Evolutionary conservation across 2,329 filamentous ascomycete species (phyloP).

Genomic region (Monosporascus sp.): DNA sequence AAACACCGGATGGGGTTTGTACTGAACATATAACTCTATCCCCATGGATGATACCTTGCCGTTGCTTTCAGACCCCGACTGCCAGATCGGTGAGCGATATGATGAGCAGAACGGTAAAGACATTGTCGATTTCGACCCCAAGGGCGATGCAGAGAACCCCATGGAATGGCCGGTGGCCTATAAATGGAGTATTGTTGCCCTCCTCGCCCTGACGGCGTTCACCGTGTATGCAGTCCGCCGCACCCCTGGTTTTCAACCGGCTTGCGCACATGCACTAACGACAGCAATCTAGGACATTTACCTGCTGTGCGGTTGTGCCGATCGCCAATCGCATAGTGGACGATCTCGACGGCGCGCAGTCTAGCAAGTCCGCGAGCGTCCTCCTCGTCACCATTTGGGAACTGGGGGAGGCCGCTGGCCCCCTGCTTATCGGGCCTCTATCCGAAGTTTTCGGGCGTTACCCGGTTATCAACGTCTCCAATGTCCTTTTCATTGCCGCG

Average conservation of each 20-base stretch:
- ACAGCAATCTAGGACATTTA: constrained; percentile 41
- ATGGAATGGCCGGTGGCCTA: constrained; percentile 45
- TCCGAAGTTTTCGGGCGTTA: constrained; percentile 56
- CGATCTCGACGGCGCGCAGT: constrained; percentile 35
- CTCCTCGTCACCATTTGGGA: constrained; percentile 69
- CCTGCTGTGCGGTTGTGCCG: constrained; percentile 50
- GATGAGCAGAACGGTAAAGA: constrained; percentile 18
- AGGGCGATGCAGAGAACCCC: constrained; percentile 45
- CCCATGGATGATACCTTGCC: constrained; percentile 31
- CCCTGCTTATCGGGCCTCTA: constrained; percentile 55
- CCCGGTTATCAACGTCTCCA: constrained; percentile 48
- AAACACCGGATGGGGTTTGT: background rate
- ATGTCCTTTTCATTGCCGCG: constrained; percentile 43
- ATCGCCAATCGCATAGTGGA: constrained; percentile 45
- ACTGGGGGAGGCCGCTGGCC: constrained; percentile 58
- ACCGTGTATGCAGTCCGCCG: constrained; percentile 38
- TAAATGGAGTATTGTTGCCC: constrained; percentile 47
- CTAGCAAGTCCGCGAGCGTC: constrained; percentile 42
- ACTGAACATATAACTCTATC: background rate
- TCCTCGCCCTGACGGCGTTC: constrained; percentile 50
- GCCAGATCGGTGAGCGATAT: constrained; percentile 13
- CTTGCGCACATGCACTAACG: background rate
- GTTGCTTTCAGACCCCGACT: constrained; percentile 20
- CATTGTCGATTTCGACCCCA: constrained; percentile 39
- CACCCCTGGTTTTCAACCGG: background rate